A percentile compares a stretch with the other conserved stretches of the same genome.
Conservation (phyloP, 495 filamentous ascomycete species). For the Hypoxylon intermedium region DNA sequence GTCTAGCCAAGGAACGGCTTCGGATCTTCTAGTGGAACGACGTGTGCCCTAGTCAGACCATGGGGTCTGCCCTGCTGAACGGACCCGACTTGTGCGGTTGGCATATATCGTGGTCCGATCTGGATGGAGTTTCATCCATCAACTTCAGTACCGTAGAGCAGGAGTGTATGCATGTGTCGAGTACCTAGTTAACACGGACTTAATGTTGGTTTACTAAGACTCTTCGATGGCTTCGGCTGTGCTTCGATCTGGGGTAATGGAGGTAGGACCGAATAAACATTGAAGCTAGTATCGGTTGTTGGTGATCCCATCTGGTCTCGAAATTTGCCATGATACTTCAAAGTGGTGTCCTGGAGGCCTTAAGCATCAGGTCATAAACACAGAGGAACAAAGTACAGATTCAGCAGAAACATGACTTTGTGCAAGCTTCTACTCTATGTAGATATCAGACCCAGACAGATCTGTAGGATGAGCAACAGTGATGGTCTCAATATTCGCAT, state of each 20-base stretch:
- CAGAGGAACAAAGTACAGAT: too few relatives aligned
- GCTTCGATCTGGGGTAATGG: slow-evolving; percentile 4
- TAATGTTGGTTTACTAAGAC: background rate
- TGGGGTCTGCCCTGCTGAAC: background rate
- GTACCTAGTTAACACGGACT: background rate
- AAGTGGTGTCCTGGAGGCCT: background rate
- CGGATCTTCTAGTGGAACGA: background rate
- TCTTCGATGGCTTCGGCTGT: background rate
- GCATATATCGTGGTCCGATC: slow-evolving; percentile 23
- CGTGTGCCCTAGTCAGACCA: background rate
- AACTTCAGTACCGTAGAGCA: slow-evolving; percentile 2
- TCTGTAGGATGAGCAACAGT: too few relatives aligned
- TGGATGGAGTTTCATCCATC: slow-evolving; percentile 5
- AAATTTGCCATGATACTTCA: background rate
- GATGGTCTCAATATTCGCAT: background rate
- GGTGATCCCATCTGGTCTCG: background rate
- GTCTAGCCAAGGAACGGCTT: background rate
- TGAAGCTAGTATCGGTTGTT: background rate
- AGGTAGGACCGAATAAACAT: slow-evolving; percentile 15
- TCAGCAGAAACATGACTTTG: too few relatives aligned
- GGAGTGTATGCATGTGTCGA: slow-evolving; percentile 7
- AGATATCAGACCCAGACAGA: too few relatives aligned
- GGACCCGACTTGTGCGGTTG: slow-evolving; percentile 1
- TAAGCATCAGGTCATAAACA: background rate
- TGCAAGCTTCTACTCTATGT: too few relatives aligned